phyloP scores from a whole-genome alignment of 768 basidiomycete species.

The Kwoniella botswanensis region DNA sequence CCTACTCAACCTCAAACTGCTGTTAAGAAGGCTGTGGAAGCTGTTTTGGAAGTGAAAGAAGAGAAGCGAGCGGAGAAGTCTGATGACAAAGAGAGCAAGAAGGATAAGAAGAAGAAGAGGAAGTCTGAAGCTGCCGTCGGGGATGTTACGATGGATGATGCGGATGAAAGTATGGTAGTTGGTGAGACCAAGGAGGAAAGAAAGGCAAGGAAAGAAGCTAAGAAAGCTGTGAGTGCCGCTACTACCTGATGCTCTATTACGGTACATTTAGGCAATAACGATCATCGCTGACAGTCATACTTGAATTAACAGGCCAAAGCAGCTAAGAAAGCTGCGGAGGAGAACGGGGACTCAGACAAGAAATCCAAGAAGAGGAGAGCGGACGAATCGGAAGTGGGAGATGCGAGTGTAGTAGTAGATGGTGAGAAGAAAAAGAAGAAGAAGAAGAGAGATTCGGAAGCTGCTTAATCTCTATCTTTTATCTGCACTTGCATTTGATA shows the following conservation, averaged over 20 bases:
- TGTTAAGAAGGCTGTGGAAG: conserved; percentile 74
- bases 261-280: no score
- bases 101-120: conserved; percentile 65
- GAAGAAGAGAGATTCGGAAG: conserved; percentile 57
- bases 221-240: conserved; percentile 64
- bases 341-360: conserved; percentile 59
- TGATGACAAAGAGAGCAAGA: conserved; percentile 65
- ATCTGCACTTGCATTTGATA: background rate
- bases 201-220: conserved; percentile 74
- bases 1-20: conserved; percentile 80
- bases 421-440: conserved; percentile 60
- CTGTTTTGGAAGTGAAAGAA: conserved; percentile 79
- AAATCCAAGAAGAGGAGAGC: conserved; percentile 59
- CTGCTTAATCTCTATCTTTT: conserved; percentile 19
- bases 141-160: conserved; percentile 57
- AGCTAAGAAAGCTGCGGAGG: conserved; percentile 49
- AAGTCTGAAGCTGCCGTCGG: conserved; percentile 63
- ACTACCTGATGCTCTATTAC: no score
- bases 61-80: conserved; percentile 83
- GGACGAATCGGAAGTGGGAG: conserved; percentile 45
- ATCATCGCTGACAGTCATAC: background rate
- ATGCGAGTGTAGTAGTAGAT: conserved; percentile 38
- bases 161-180: conserved; percentile 57
- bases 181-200: conserved; percentile 74
- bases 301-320: conserved; percentile 50